Conservation (phyloP, 2,329 filamentous ascomycete genomes). For the Botrytis aclada region DNA sequence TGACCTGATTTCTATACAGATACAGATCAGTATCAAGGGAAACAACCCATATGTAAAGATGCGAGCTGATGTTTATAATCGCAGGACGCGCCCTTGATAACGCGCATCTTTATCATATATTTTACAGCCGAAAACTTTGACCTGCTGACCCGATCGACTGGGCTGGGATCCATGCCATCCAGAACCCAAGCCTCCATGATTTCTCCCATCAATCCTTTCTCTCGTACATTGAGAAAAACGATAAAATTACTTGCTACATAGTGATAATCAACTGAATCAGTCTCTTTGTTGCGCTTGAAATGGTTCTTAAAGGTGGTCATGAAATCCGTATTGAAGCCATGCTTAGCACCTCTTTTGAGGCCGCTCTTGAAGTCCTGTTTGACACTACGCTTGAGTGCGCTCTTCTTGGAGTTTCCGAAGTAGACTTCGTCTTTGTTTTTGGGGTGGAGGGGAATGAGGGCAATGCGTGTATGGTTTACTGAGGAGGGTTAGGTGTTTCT, state of each 20-base stretch:
- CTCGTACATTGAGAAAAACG: neutral
- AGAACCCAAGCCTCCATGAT: neutral
- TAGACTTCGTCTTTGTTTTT: neutral
- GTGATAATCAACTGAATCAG: neutral
- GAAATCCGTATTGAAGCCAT: neutral
- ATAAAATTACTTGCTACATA: neutral
- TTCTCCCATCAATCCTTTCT: neutral
- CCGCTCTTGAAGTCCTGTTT: neutral
- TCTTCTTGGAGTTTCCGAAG: neutral
- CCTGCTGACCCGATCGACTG: neutral
- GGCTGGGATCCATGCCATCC: neutral
- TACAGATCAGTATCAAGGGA: neutral
- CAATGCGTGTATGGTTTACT: neutral
- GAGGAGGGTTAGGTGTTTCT: neutral
- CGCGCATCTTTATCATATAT: neutral
- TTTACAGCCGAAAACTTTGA: neutral
- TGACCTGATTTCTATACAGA: neutral
- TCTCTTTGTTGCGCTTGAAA: neutral
- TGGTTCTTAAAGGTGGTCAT: neutral
- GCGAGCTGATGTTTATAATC: too few relatives aligned
- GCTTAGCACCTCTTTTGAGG: neutral
- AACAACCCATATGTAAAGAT: neutral
- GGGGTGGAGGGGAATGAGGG: neutral
- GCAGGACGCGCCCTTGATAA: neutral
- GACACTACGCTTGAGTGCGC: neutral